Evolutionary conservation across 148 eudicot genomes (phyloP), one percentile per base, ranked within the genome.

Genomic region (Linanthus parryae): DNA sequence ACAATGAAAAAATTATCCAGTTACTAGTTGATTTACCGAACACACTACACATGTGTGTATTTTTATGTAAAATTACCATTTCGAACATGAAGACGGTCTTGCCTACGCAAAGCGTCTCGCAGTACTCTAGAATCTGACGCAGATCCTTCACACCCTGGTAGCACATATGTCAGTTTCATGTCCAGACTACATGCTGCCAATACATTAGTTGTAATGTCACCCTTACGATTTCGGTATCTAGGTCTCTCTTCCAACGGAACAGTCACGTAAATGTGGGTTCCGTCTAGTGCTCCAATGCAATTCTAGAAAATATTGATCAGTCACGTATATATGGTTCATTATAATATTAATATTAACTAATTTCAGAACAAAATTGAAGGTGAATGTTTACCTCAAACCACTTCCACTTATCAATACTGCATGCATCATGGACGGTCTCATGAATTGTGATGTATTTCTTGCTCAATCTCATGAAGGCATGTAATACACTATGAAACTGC

Each of bases 121-220:
- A 46, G 26, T 14, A 46, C 14, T 25, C 31, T 23, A 9, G 46
- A 20, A 44, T 44, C 48, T 8, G 48, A 44, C 1, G 48, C 48
- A 11, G 26, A 11, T 20, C 48, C 34, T 48, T 48, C 52, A 34
- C 52, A 48, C 26, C 52, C 35, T 26, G 19, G 52, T 3, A 27
- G 52, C n/a, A 48, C 52, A 48, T 48, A 48, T 48, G 52, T 48
- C 20, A 48, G 28, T 35, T 3, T 26, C 8, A 26, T 6, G 28
- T 27, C 35, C 4, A 27, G 28, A 5, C 35, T 9, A 17, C 30
- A 24, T 3, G 19, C 46, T 3, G 46, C 46, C 15, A 42, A 42
- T 16, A 42, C 20, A 42, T 42, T 42, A 16, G 17, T 21, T 16
- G 46, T 25, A 12, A 33, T 16, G 8, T 23, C 24, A 46, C 51